Percentiles rank a stretch among this genome's conserved stretches.
Conservation (phyloP, 176 grass and related monocot species). For the Musa beccarii region DNA sequence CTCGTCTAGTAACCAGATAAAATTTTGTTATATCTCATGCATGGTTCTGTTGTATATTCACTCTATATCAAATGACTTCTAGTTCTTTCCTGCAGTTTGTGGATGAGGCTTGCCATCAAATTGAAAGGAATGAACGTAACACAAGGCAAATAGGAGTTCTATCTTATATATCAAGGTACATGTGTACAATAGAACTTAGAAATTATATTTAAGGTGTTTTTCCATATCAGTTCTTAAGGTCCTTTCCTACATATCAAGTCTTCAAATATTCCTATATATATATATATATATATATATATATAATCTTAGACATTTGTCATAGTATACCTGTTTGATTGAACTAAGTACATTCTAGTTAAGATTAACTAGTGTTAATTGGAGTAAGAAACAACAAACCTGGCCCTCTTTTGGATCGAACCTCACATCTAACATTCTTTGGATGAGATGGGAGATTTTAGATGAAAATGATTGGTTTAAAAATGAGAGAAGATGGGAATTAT, state of each 20-base stretch:
- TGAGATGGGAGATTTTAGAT: background rate
- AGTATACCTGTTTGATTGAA: no score
- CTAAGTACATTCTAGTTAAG: no score
- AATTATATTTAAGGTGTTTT: background rate
- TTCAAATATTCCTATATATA: background rate
- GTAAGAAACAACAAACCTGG: background rate
- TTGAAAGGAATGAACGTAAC: constrained; percentile 91
- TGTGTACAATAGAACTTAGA: constrained; percentile 10
- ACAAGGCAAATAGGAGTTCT: constrained; percentile 63
- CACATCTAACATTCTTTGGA: background rate
- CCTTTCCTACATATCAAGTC: background rate
- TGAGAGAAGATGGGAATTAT: background rate
- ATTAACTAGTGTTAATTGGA: background rate
- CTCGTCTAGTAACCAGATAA: no score
- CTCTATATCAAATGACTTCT: background rate
- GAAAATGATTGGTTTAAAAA: background rate
- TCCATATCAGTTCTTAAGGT: background rate
- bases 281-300: background rate
- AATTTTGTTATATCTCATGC: background rate
- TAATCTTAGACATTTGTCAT: background rate
- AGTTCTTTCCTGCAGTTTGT: constrained; percentile 56
- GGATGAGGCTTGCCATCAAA: constrained; percentile 92
- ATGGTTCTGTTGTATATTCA: no score
- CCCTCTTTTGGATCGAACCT: background rate
- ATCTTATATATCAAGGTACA: constrained; percentile 80